These are phyloP conservation scores for Peronospora farinosa DNA, from an alignment of 352 stramenopile species.

Conservation along the genomic window DNA sequence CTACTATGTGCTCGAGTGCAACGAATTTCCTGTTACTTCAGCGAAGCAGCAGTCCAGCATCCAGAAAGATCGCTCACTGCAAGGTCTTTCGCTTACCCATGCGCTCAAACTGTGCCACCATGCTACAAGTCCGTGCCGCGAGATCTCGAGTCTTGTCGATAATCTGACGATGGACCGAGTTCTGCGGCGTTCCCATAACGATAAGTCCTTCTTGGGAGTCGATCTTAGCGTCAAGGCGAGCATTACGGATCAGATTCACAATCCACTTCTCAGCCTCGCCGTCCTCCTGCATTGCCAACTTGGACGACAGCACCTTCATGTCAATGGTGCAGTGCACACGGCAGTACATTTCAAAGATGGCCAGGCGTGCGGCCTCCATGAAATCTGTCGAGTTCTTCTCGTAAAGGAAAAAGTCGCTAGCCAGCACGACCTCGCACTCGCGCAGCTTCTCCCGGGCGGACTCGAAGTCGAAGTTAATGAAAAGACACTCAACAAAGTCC, in stretches of 20 bases:
- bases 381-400: conserved; percentile 95
- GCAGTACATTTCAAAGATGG: conserved; percentile 99
- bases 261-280: conserved; percentile 98
- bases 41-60: too few relatives aligned
- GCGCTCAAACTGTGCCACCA: conserved; percentile 81
- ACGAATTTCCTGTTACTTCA: too few relatives aligned
- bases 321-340: conserved; percentile 99
- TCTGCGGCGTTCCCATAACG: conserved; percentile 92
- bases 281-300: conserved; percentile 94
- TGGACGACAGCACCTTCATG: conserved; percentile 93
- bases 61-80: conserved; percentile 35
- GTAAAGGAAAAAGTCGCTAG: conserved; percentile 96
- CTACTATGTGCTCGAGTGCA: too few relatives aligned
- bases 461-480: conserved; percentile 99
- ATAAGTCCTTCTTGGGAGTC: conserved; percentile 95
- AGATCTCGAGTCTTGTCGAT: conserved; percentile 97
- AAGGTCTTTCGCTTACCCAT: conserved; percentile 78
- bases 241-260: conserved; percentile 97
- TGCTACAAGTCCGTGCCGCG: conserved; percentile 87
- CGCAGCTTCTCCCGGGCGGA: conserved; percentile 90
- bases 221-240: conserved; percentile 96
- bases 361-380: conserved; percentile 95
- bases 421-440: conserved; percentile 93
- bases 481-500: conserved; percentile 96
- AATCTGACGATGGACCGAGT: conserved; percentile 94